phyloP scores from a whole-genome alignment of 192 early-diverging fungal genomes.

The Powellomyces hirtus region DNA sequence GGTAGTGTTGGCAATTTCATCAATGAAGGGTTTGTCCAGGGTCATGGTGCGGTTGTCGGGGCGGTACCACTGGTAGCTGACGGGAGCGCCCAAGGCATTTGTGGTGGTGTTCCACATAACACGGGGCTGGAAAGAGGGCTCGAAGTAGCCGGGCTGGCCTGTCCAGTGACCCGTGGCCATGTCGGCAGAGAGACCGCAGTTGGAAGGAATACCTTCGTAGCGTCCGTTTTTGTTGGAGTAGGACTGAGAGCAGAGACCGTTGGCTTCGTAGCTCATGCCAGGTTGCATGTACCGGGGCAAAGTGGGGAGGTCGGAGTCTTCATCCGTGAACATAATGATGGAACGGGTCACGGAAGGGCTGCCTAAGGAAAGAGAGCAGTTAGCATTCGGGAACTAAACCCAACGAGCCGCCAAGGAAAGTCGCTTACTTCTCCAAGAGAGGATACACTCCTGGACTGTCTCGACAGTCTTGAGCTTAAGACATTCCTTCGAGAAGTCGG shows the following conservation, averaged over 20 bases:
- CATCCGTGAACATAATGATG: slow-evolving; percentile 41
- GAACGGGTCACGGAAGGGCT: slow-evolving; percentile 4
- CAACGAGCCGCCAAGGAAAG: slow-evolving; percentile 22
- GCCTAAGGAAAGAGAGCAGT: no score
- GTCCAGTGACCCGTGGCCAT: background rate
- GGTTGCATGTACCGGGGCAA: slow-evolving; percentile 2
- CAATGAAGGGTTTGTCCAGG: slow-evolving; percentile 14
- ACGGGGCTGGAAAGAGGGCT: slow-evolving; percentile 12
- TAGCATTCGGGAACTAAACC: no score
- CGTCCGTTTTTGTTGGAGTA: background rate
- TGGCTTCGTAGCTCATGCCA: background rate
- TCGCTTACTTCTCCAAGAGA: background rate
- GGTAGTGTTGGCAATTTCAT: slow-evolving; percentile 32
- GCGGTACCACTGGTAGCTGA: slow-evolving; percentile 24
- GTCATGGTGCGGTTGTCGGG: slow-evolving; percentile 2
- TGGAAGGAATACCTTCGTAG: background rate
- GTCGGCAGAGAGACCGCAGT: background rate
- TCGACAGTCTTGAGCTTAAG: slow-evolving; percentile 5
- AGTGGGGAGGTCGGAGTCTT: slow-evolving; percentile 36
- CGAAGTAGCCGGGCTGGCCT: background rate
- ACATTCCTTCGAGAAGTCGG: slow-evolving; percentile 13
- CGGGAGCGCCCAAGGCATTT: background rate
- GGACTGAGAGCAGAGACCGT: slow-evolving; percentile 3
- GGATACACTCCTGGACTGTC: no score
- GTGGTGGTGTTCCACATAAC: background rate